A percentile compares a stretch with the other conserved stretches of the same genome.
These are phyloP conservation scores for Fusarium sp. DNA, from an alignment of 2,329 filamentous ascomycete genomes.

Conservation along the genomic window DNA sequence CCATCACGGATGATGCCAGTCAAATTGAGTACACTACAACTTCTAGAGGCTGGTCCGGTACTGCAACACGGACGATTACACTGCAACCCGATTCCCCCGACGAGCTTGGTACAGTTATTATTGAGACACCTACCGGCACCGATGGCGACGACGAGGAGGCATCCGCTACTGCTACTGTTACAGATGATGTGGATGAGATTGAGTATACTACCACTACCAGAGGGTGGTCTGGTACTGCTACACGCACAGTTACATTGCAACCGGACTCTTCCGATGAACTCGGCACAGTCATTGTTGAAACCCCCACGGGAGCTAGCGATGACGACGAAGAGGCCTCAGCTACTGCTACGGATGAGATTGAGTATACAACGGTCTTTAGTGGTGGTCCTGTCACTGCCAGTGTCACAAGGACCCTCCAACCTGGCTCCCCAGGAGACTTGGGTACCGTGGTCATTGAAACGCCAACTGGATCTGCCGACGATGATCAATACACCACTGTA, in stretches of 20 bases:
- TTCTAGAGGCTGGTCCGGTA: background rate
- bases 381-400: no score
- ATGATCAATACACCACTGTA: background rate
- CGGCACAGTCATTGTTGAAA: background rate
- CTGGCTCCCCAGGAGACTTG: background rate
- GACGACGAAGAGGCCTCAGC: background rate
- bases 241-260: background rate
- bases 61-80: background rate
- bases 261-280: background rate
- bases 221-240: background rate
- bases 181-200: no score
- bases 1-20: background rate
- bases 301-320: no score
- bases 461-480: background rate
- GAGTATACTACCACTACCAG: background rate
- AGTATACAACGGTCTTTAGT: no score
- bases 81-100: background rate
- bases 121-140: background rate
- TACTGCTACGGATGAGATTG: background rate
- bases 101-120: background rate
- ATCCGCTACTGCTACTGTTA: background rate
- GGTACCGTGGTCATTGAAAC: constrained; percentile 1
- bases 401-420: background rate
- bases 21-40: background rate
- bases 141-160: no score